phyloP scores from a whole-genome alignment of 164 flowering plant species.

The Magnolia officinalis region DNA sequence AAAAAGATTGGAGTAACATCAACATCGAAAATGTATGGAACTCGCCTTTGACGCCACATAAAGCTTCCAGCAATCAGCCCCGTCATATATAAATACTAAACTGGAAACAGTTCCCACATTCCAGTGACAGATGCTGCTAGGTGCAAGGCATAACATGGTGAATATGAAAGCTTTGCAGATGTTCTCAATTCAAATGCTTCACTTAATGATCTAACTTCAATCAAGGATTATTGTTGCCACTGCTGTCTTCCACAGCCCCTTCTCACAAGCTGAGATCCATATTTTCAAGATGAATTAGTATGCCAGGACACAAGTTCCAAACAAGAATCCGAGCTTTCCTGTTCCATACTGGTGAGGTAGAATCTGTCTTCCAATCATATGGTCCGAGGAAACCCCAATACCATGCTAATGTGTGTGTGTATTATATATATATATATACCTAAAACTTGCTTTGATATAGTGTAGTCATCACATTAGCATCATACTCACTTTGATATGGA shows the following conservation, averaged over 20 bases:
- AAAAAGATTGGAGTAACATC: constrained; percentile 5
- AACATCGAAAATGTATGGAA: constrained; percentile 13
- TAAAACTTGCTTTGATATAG: constrained; percentile 2
- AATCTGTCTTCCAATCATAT: not conserved
- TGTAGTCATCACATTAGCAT: not conserved
- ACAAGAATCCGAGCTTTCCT: not conserved
- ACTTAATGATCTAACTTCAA: not conserved
- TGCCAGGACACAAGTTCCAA: not conserved
- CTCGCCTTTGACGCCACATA: constrained; percentile 16
- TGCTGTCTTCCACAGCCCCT: constrained; percentile 9
- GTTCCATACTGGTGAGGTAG: not conserved
- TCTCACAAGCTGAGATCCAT: constrained; percentile 5
- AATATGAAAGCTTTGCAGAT: not conserved
- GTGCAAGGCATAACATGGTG: constrained; percentile 5
- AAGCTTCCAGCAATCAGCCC: constrained; percentile 11
- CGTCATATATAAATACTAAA: constrained; percentile 5
- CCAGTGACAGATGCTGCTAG: constrained; percentile 16
- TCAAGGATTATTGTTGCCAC: constrained; percentile 1
- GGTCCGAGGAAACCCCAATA: not conserved
- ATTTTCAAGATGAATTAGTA: not conserved
- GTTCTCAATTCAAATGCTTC: constrained; percentile 9
- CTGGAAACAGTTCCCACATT: constrained; percentile 7
- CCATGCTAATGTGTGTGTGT: not conserved
- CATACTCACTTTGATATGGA: not conserved
- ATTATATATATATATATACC: not conserved